Evolutionary conservation across 1,284 basidiomycete genomes (phyloP).

Genomic region (Melampsora americana): DNA sequence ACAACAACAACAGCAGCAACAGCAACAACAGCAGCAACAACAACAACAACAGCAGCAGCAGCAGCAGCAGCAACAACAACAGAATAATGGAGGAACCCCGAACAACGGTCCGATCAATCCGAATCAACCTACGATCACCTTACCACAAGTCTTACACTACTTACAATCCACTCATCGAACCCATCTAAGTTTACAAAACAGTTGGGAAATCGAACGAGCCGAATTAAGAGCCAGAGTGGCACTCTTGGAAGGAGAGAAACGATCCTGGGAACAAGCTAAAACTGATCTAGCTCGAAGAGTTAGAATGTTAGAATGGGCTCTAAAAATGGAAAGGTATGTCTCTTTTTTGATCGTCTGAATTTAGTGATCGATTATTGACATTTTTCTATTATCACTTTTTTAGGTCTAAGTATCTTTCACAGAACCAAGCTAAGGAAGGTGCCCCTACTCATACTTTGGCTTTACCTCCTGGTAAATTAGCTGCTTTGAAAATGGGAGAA

Average conservation of each 20-base stretch:
- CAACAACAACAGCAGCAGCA: constrained; percentile 40
- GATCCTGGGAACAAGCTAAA: constrained; percentile 94
- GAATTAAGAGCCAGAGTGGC: constrained; percentile 99
- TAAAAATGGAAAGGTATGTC: constrained; percentile 83
- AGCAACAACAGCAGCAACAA: constrained; percentile 61
- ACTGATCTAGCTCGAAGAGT: constrained; percentile 91
- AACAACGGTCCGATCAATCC: constrained; percentile 51
- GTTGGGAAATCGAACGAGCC: constrained; percentile 99
- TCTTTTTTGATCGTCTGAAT: constrained; percentile 3
- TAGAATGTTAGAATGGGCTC: constrained; percentile 89
- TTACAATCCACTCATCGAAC: constrained; percentile 96
- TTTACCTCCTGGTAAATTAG: constrained; percentile 53
- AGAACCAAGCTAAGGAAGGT: constrained; percentile 27
- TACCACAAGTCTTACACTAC: constrained; percentile 92
- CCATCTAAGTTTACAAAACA: constrained; percentile 88
- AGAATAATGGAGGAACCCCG: constrained; percentile 65
- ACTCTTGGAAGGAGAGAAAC: constrained; percentile 90
- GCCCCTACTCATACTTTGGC: constrained; percentile 46
- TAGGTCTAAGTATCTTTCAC: constrained; percentile 47
- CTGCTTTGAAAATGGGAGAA: constrained; percentile 55
- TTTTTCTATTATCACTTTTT: neutral
- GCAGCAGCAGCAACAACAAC: constrained; percentile 63
- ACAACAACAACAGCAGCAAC: constrained; percentile 59
- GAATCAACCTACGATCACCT: constrained; percentile 67
- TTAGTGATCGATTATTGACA: neutral